Base-by-base conservation (phyloP, 768 basidiomycete species). In the Cystofilobasidium capitatum region DNA sequence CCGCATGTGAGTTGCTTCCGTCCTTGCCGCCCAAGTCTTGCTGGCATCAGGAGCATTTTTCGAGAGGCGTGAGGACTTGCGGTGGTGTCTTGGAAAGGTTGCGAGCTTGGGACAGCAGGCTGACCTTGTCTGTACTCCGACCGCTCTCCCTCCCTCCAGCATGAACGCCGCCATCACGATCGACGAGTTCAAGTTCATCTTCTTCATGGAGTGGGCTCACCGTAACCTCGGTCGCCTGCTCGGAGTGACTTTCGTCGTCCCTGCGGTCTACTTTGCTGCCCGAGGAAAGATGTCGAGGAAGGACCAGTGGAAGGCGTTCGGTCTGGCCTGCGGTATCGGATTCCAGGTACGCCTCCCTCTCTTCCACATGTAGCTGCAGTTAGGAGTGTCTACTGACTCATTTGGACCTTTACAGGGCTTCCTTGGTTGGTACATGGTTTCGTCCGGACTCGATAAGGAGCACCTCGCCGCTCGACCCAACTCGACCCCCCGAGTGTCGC, bases 391-490 rank as follows among this genome's bases (percentile, higher is more conserved):
- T 51, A 22, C 17, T 40, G 22, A 16, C 22, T 8, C 35, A 10
- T 62, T 17, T 29, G n/a, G 22, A 17, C 22, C 35, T 42, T 24
- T 10, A 60, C 92, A 99, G 77, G 96, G 96, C 55, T 81, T 83
- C 24, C 81, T 99, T 24, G 96, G 96, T 33, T 99, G 96, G 96
- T 97, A 98, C 80, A 99, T 99, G 96, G 96, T 99, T 64, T 88
- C 93, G 76, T 97, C 92, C 16, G 96, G 96, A 1, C 81, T 99
- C 14, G 88, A 92, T 72, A 84, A 89, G 62, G 83, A 88, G 14
- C 68, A 69, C 47, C 80, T 89, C 62, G 81, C 97, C 79, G 82
- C 86, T 8, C 86, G 83, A 10, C 88, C 88, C 4, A 71, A 73
- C 62, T 86, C 88, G 14, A 88, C 94, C 9, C 93, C 96, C 1